These are phyloP conservation scores for Hyphodiscus hymeniophilus DNA, from an alignment of 495 filamentous ascomycete genomes.

Conservation along the genomic window DNA sequence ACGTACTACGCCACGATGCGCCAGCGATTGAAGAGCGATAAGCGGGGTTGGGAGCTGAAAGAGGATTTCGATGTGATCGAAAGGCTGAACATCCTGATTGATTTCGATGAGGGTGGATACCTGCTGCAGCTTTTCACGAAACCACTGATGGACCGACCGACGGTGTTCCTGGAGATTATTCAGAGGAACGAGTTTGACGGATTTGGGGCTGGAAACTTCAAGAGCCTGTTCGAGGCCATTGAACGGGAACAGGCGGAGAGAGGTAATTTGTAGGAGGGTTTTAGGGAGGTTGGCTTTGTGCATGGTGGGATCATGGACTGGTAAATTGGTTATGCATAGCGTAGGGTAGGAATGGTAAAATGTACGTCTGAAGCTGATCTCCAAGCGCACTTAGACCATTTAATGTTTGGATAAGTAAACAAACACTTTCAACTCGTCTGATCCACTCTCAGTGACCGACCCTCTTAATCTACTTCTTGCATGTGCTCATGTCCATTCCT, in stretches of 20 bases:
- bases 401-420: too few species aligned
- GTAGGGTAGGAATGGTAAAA: too few species aligned
- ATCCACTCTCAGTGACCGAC: too few species aligned
- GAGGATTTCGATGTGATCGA: constrained; percentile 71
- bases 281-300: too few species aligned
- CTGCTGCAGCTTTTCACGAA: constrained; percentile 78
- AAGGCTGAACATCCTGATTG: constrained; percentile 73
- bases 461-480: too few species aligned
- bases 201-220: constrained; percentile 93
- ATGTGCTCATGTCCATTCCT: too few species aligned
- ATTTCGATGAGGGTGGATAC: constrained; percentile 87
- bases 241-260: constrained; percentile 79
- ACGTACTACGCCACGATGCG: constrained; percentile 78
- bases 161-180: constrained; percentile 92
- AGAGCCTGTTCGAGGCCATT: constrained; percentile 85
- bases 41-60: constrained; percentile 43
- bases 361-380: too few species aligned
- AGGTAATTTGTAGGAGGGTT: constrained; percentile 75
- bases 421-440: too few species aligned
- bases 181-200: constrained; percentile 79
- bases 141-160: constrained; percentile 86
- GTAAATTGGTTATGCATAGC: too few species aligned
- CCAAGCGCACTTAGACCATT: too few species aligned
- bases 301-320: too few species aligned
- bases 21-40: constrained; percentile 47